These are phyloP conservation scores for Aspergillus fumigatus DNA, from an alignment of 2,329 filamentous ascomycete species.

Conservation along the genomic window DNA sequence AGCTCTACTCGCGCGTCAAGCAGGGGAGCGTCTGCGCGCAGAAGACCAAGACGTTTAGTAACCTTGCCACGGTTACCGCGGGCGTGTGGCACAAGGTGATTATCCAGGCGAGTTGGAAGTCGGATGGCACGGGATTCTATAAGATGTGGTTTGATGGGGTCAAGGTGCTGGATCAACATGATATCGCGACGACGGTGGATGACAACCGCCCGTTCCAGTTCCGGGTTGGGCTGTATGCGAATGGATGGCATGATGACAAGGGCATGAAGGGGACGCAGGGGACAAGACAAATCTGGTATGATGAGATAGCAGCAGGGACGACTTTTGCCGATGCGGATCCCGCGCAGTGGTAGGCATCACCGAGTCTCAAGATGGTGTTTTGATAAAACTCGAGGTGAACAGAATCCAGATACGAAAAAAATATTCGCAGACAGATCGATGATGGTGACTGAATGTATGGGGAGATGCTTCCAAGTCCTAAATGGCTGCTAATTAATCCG, in stretches of 20 bases:
- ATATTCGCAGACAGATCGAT: too few relatives aligned
- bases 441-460: background rate
- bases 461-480: background rate
- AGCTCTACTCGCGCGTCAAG: slow-evolving; percentile 44
- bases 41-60: slow-evolving; percentile 26
- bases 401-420: too few relatives aligned
- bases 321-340: slow-evolving; percentile 40
- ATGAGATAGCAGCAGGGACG: slow-evolving; percentile 45
- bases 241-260: slow-evolving; percentile 46
- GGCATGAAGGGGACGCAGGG: slow-evolving; percentile 38
- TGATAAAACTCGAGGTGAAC: too few relatives aligned
- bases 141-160: slow-evolving; percentile 47
- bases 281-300: slow-evolving; percentile 48
- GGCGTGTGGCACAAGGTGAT: slow-evolving; percentile 47
- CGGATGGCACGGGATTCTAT: slow-evolving; percentile 42
- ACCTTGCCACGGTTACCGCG: slow-evolving; percentile 37
- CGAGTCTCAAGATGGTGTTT: too few relatives aligned
- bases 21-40: slow-evolving; percentile 37
- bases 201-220: slow-evolving; percentile 45
- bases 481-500: background rate
- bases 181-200: slow-evolving; percentile 43
- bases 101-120: slow-evolving; percentile 45
- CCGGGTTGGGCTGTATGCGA: slow-evolving; percentile 47
- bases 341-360: slow-evolving; percentile 1
- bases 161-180: slow-evolving; percentile 40